Percentiles rank a stretch among this genome's conserved stretches.
Conservation (phyloP, 495 filamentous ascomycete genomes). For the Cercophora sp. region DNA sequence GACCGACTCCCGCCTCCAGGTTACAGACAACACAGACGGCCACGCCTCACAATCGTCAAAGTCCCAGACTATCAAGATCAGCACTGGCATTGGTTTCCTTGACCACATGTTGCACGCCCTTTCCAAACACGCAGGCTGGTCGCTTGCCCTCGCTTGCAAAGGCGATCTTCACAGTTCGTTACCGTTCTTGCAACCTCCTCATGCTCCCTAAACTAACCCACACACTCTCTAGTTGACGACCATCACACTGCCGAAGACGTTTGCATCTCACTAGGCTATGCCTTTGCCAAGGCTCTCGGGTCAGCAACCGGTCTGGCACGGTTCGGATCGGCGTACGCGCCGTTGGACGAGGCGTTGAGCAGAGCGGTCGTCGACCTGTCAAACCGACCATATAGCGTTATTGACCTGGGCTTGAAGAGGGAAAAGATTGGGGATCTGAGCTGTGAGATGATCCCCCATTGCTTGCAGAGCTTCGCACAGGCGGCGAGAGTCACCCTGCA, state of each 20-base stretch:
- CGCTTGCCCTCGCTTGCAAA: constrained; percentile 70
- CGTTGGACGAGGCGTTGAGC: constrained; percentile 91
- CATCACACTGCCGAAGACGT: constrained; percentile 98
- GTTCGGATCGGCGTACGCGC: constrained; percentile 86
- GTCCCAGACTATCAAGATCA: constrained; percentile 78
- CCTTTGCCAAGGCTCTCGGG: constrained; percentile 75
- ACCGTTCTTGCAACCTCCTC: constrained; percentile 1
- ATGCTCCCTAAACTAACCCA: not conserved
- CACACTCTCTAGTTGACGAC: constrained; percentile 71
- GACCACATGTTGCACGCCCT: constrained; percentile 99
- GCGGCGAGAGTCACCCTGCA: constrained; percentile 88
- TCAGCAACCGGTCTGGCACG: constrained; percentile 74
- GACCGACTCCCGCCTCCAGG: constrained; percentile 39
- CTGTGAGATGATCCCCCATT: constrained; percentile 96
- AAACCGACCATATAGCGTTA: constrained; percentile 78
- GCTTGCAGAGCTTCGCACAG: constrained; percentile 88
- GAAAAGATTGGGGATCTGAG: constrained; percentile 92
- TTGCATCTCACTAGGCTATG: constrained; percentile 81
- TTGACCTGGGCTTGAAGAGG: constrained; percentile 73
- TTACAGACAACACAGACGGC: constrained; percentile 37
- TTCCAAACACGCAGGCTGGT: constrained; percentile 93
- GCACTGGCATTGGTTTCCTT: constrained; percentile 95
- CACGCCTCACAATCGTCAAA: constrained; percentile 81
- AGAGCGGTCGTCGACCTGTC: constrained; percentile 93
- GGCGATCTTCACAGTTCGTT: constrained; percentile 85